These are phyloP conservation scores for Amylocarpus encephaloides DNA, from an alignment of 2,329 filamentous ascomycete genomes.

Conservation along the genomic window DNA sequence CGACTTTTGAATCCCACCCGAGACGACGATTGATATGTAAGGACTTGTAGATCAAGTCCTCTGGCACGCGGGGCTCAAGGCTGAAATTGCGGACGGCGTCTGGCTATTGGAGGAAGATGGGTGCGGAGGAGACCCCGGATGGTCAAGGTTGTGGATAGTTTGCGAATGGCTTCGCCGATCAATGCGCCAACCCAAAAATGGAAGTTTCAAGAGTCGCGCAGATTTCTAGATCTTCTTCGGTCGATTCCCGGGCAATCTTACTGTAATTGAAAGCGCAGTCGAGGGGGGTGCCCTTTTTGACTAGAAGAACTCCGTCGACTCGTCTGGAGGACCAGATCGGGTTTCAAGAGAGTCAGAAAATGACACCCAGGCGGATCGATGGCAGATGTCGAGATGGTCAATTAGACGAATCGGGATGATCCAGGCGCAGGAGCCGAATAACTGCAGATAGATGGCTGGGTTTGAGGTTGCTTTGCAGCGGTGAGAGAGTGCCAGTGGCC, in stretches of 20 bases:
- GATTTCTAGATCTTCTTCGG: no score
- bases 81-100: not conserved
- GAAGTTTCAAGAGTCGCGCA: no score
- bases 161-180: no score
- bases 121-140: not conserved
- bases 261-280: no score
- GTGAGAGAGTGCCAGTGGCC: not conserved
- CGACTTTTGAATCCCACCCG: not conserved
- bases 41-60: no score
- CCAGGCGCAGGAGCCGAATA: not conserved
- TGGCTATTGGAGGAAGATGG: not conserved
- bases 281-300: no score
- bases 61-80: not conserved
- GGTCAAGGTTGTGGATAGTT: not conserved
- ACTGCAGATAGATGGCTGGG: not conserved
- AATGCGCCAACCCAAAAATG: no score
- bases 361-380: not conserved
- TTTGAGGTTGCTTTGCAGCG: constrained; percentile 1
- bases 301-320: no score
- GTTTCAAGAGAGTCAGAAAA: not conserved
- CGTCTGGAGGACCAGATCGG: no score
- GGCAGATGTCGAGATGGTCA: not conserved
- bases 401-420: not conserved
- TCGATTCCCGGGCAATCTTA: no score
- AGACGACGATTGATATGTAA: not conserved